A percentile compares a stretch with the other conserved stretches of the same genome.
Conservation (phyloP, 768 basidiomycete species). For the Boletus insuetus region DNA sequence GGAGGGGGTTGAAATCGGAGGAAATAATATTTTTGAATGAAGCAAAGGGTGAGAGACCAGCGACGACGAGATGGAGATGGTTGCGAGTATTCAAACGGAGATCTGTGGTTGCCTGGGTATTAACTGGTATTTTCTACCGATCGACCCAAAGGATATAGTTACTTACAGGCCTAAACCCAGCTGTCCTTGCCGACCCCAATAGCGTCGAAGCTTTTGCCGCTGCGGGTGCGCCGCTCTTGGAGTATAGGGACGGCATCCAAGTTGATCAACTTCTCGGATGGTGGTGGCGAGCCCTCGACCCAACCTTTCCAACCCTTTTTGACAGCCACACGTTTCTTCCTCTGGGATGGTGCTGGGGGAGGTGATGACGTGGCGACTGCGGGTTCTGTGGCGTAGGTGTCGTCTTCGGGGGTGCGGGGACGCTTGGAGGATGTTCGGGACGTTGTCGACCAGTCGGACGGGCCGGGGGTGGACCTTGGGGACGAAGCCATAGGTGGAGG, state of each 20-base stretch:
- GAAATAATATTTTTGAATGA: slow-evolving; percentile 11
- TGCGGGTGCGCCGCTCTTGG: slow-evolving; percentile 74
- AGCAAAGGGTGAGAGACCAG: not conserved
- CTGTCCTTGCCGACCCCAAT: slow-evolving; percentile 74
- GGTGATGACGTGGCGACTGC: slow-evolving; percentile 21
- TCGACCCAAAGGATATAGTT: slow-evolving; percentile 27
- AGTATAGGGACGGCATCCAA: slow-evolving; percentile 70
- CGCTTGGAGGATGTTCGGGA: slow-evolving; percentile 80
- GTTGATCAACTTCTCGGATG: slow-evolving; percentile 79
- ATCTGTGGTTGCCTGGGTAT: slow-evolving; percentile 5
- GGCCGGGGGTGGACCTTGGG: slow-evolving; percentile 71
- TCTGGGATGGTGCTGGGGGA: slow-evolving; percentile 35
- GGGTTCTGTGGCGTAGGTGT: slow-evolving; percentile 37
- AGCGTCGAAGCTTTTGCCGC: slow-evolving; percentile 82
- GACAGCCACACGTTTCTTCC: slow-evolving; percentile 60
- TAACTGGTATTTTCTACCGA: slow-evolving; percentile 52
- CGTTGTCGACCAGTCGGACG: slow-evolving; percentile 68
- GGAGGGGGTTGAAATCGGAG: slow-evolving; percentile 3
- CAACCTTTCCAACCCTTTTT: slow-evolving; percentile 91
- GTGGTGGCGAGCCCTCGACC: slow-evolving; percentile 82
- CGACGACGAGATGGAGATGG: not conserved
- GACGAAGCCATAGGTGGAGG: slow-evolving; percentile 67
- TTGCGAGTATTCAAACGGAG: not conserved
- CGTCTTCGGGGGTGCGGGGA: slow-evolving; percentile 70
- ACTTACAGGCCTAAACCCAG: slow-evolving; percentile 64